A percentile compares a stretch with the other conserved stretches of the same genome.
These are phyloP conservation scores for Piper longum DNA, from an alignment of 164 flowering plant genomes.

Conservation along the genomic window DNA sequence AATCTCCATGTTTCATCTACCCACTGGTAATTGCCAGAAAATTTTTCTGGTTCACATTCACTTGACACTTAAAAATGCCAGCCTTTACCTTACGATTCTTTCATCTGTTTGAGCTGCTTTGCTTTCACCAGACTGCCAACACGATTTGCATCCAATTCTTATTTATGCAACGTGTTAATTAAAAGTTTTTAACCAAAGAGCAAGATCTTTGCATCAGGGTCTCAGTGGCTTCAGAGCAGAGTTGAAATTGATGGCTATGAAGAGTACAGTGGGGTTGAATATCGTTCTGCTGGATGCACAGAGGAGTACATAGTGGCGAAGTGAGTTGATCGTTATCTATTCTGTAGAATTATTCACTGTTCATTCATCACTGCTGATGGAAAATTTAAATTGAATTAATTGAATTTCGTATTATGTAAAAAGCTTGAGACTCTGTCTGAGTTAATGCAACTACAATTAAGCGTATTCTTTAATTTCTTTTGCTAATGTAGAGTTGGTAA, in stretches of 20 bases:
- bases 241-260: slow-evolving; percentile 81
- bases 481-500: background rate
- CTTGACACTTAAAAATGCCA: background rate
- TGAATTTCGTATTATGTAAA: no score
- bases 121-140: no score
- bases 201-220: slow-evolving; percentile 30
- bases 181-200: background rate
- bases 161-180: no score
- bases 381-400: no score
- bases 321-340: slow-evolving; percentile 26
- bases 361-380: no score
- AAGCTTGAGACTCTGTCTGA: no score
- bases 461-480: no score
- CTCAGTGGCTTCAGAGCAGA: slow-evolving; percentile 89
- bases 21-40: slow-evolving; percentile 43
- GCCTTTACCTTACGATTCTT: background rate
- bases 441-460: no score
- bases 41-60: no score
- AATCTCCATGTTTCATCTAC: slow-evolving; percentile 73
- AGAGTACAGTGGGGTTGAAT: slow-evolving; percentile 75
- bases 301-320: slow-evolving; percentile 63
- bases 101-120: no score
- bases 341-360: no score
- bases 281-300: slow-evolving; percentile 83
- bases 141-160: no score